Percentiles rank a stretch among this genome's conserved stretches.
Evolutionary conservation across 75 land plant genomes (phyloP).

Genomic region (Picea glauca): DNA sequence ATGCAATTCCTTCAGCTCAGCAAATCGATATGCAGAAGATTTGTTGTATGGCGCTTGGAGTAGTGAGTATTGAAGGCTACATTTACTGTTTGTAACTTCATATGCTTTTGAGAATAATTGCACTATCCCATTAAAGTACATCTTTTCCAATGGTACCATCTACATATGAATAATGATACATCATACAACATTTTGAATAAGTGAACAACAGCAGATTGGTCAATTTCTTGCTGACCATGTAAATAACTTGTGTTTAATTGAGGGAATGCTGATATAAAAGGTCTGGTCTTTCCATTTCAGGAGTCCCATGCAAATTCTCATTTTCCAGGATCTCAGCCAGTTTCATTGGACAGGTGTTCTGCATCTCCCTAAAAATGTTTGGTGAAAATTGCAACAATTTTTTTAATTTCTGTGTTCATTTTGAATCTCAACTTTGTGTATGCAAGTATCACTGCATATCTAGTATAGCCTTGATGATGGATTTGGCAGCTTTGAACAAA

Average conservation of each 20-base stretch:
- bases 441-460: not conserved
- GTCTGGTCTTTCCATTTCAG: slow-evolving; percentile 16
- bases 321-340: slow-evolving; percentile 99
- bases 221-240: not conserved
- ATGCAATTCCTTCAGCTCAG: slow-evolving; percentile 74
- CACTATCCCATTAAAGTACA: not conserved
- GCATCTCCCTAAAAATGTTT: not conserved
- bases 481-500: no score
- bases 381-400: not conserved
- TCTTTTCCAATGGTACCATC: slow-evolving; percentile 1
- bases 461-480: not conserved
- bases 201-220: no score
- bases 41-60: slow-evolving; percentile 50
- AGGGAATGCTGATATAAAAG: slow-evolving; percentile 20
- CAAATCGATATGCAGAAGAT: slow-evolving; percentile 47
- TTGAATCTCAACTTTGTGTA: not conserved
- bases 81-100: slow-evolving; percentile 1
- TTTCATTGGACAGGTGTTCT: slow-evolving; percentile 83
- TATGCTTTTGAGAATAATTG: not conserved
- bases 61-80: not conserved
- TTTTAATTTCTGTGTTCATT: not conserved
- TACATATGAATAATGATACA: no score
- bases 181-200: no score
- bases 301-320: slow-evolving; percentile 38
- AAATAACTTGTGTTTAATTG: slow-evolving; percentile 8